Conservation (phyloP, 345 rosid genomes). For the rapeseed (Brassica napus) region Da-Ae NC_063440.1:1286001-1286500, state of each 20-base stretch:
- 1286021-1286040: conserved; percentile 33
- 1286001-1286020: neutral
- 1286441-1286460: conserved; percentile 2
- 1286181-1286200: conserved; percentile 38
- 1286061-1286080: conserved; percentile 27
- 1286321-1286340: conserved; percentile 31
- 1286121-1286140: neutral
- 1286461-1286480: conserved; percentile 11
- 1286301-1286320: neutral
- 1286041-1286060: conserved; percentile 7
- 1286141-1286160: neutral
- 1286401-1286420: conserved; percentile 11
- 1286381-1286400: neutral
- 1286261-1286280: conserved; percentile 22
- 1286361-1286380: neutral
- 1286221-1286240: conserved; percentile 32
- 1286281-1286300: conserved; percentile 9
- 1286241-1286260: conserved; percentile 9
- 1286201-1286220: conserved; percentile 35
- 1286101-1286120: neutral
- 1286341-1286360: conserved; percentile 27
- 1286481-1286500: conserved; percentile 5
- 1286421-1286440: neutral
- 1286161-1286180: conserved; percentile 1
- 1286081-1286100: conserved; percentile 24